phyloP scores from a whole-genome alignment of 2,329 filamentous ascomycete genomes.

The Fusarium fujikuroi region DNA sequence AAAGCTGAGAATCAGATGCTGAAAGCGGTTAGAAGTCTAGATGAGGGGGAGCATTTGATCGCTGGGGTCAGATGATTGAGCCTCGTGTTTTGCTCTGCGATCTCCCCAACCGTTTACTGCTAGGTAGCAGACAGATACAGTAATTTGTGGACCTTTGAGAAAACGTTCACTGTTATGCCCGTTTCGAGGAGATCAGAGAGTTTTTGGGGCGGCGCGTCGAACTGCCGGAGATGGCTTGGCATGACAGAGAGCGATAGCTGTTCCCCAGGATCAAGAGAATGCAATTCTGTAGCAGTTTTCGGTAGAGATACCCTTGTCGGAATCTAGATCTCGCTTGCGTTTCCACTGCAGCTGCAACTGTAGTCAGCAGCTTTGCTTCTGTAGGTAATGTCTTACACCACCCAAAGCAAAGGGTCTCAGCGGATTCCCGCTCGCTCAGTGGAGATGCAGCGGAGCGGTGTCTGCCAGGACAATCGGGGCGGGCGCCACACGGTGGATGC shows the following conservation, averaged over 20 bases:
- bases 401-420: neutral
- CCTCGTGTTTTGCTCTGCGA: neutral
- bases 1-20: conserved; percentile 40
- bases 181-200: conserved; percentile 9
- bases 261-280: neutral
- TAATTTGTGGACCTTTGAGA: conserved; percentile 16
- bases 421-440: conserved; percentile 17
- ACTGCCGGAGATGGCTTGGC: conserved; percentile 21
- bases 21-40: conserved; percentile 6
- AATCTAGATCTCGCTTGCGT: neutral
- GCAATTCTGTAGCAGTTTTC: conserved; percentile 21
- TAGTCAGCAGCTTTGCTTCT: neutral
- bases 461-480: conserved; percentile 20
- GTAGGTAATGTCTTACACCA: conserved; percentile 3
- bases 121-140: conserved; percentile 10
- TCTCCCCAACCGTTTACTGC: neutral
- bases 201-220: neutral
- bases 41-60: conserved; percentile 1
- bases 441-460: conserved; percentile 33
- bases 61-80: conserved; percentile 16
- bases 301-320: conserved; percentile 5
- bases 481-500: conserved; percentile 13
- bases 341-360: neutral
- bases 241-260: neutral
- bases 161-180: conserved; percentile 20